Percentiles rank a stretch among this genome's conserved stretches.
These are phyloP conservation scores for Cytospora schulzeri DNA, from an alignment of 2,329 filamentous ascomycete genomes.

Conservation along the genomic window DNA sequence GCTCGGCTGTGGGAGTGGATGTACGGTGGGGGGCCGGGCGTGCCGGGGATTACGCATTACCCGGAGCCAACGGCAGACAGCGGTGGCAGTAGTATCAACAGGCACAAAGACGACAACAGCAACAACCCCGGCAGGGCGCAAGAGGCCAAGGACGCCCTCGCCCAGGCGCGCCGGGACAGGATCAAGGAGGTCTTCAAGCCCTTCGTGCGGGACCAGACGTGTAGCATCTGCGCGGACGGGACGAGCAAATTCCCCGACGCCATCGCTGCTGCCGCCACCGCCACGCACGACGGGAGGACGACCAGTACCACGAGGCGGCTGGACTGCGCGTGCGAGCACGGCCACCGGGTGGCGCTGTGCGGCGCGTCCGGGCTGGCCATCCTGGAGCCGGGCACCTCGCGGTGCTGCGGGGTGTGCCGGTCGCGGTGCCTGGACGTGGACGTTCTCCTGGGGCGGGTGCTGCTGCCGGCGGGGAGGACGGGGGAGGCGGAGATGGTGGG, in stretches of 20 bases:
- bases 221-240: slow-evolving; percentile 49
- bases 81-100: slow-evolving; percentile 10
- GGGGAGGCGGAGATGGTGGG: slow-evolving; percentile 29
- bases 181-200: slow-evolving; percentile 44
- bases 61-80: slow-evolving; percentile 10
- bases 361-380: slow-evolving; percentile 57
- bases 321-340: slow-evolving; percentile 37
- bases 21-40: slow-evolving; percentile 54
- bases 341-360: slow-evolving; percentile 46
- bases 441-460: slow-evolving; percentile 41
- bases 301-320: not conserved
- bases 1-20: slow-evolving; percentile 60
- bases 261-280: not conserved
- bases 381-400: slow-evolving; percentile 54
- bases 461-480: slow-evolving; percentile 23
- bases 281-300: not conserved
- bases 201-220: slow-evolving; percentile 42
- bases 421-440: slow-evolving; percentile 51
- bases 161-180: slow-evolving; percentile 11
- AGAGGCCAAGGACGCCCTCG: slow-evolving; percentile 4
- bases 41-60: slow-evolving; percentile 43
- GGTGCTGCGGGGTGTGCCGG: slow-evolving; percentile 58
- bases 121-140: slow-evolving; percentile 4
- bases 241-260: slow-evolving; percentile 11
- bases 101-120: slow-evolving; percentile 14